A percentile compares a stretch with the other conserved stretches of the same genome.
Evolutionary conservation across 1,284 basidiomycete species (phyloP).

Genomic region (Golubevia pallescens): DNA sequence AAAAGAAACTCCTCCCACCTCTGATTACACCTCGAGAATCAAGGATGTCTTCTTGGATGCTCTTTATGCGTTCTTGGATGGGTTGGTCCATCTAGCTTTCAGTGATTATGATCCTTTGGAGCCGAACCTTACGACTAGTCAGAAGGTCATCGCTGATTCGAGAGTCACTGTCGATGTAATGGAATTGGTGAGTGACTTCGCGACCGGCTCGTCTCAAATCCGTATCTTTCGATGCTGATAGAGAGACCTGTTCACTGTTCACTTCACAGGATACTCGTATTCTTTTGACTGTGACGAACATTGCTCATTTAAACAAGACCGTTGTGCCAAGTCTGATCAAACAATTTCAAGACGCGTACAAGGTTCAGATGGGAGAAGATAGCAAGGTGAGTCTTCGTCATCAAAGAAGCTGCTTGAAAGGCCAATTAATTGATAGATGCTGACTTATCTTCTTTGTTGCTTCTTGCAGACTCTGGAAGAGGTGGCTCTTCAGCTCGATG

Average conservation of each 20-base stretch:
- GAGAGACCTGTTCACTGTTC: no score
- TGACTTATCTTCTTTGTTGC: no score
- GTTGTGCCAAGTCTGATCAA: slow-evolving; percentile 80
- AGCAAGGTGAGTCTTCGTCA: no score
- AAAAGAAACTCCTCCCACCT: slow-evolving; percentile 9
- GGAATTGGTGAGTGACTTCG: slow-evolving; percentile 49
- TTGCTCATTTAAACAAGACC: slow-evolving; percentile 75
- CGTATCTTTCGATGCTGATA: no score
- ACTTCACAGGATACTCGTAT: slow-evolving; percentile 78
- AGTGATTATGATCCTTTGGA: slow-evolving; percentile 44
- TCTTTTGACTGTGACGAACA: slow-evolving; percentile 87
- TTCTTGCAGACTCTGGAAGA: slow-evolving; percentile 73
- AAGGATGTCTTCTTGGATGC: slow-evolving; percentile 86
- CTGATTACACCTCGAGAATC: slow-evolving; percentile 70
- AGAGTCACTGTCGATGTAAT: slow-evolving; percentile 53
- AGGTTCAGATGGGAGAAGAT: slow-evolving; percentile 77
- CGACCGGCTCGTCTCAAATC: no score
- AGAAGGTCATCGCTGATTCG: slow-evolving; percentile 32
- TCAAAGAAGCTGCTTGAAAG: no score
- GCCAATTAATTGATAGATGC: no score
- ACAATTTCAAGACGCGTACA: slow-evolving; percentile 80
- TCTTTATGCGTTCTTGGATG: slow-evolving; percentile 86
- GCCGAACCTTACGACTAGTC: slow-evolving; percentile 23
- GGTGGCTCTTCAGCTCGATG: slow-evolving; percentile 82
- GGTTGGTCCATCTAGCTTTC: slow-evolving; percentile 81